These are phyloP conservation scores for Aspergillus coremiiformis DNA, from an alignment of 495 filamentous ascomycete genomes.

Conservation along the genomic window DNA sequence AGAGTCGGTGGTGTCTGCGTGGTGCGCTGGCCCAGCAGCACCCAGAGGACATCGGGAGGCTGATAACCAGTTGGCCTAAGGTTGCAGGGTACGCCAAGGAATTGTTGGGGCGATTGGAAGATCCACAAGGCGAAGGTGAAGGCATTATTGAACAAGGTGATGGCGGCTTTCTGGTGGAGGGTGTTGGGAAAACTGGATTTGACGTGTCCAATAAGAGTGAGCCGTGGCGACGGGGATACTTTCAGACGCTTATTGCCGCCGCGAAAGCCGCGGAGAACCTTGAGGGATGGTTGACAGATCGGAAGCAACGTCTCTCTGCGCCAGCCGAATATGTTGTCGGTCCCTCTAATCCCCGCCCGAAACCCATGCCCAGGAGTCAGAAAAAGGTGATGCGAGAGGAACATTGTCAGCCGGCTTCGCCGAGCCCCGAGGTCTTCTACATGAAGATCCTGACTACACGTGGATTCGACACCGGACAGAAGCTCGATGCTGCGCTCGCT, in stretches of 20 bases:
- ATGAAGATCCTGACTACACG: conserved; percentile 67
- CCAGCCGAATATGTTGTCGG: conserved; percentile 65
- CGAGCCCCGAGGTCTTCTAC: conserved; percentile 63
- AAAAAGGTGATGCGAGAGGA: conserved; percentile 58
- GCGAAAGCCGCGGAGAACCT: conserved; percentile 72
- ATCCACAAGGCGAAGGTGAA: conserved; percentile 58
- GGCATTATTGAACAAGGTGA: conserved; percentile 51
- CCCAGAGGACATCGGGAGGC: conserved; percentile 38
- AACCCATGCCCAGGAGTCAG: conserved; percentile 55
- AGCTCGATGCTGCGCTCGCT: conserved; percentile 67
- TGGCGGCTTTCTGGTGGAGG: conserved; percentile 47
- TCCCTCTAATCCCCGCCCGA: conserved; percentile 74
- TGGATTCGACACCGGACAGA: conserved; percentile 67
- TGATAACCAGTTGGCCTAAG: conserved; percentile 58
- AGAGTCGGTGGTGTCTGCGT: conserved; percentile 52
- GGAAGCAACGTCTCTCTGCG: conserved; percentile 54
- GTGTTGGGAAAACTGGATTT: conserved; percentile 50
- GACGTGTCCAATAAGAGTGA: conserved; percentile 71
- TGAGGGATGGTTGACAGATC: conserved; percentile 68
- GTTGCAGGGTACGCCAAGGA: conserved; percentile 47
- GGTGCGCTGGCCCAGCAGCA: conserved; percentile 51
- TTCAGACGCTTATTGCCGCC: conserved; percentile 65
- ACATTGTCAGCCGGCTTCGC: conserved; percentile 57
- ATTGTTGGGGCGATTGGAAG: conserved; percentile 54
- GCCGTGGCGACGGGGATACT: conserved; percentile 77